Conservation (phyloP, 441 rosid species). For the Capsella rubella region DNA sequence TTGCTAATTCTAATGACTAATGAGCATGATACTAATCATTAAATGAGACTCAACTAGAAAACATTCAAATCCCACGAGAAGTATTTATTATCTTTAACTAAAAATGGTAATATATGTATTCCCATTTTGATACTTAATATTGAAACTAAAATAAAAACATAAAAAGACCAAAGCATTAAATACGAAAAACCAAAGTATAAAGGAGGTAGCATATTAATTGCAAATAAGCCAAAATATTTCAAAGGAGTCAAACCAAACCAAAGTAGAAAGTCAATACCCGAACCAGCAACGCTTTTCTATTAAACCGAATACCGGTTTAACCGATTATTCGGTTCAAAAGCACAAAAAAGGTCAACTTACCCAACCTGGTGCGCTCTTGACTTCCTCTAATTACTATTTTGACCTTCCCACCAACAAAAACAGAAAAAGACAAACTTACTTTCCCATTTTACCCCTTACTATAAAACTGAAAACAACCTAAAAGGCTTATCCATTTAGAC, state of each 20-base stretch:
- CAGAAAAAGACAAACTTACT: conserved; percentile 7
- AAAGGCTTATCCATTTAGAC: conserved; percentile 42
- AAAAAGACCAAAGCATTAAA: conserved; percentile 17
- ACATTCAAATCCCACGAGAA: not conserved
- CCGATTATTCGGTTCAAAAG: conserved; percentile 13
- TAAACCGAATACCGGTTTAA: conserved; percentile 17
- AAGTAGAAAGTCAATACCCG: conserved; percentile 95
- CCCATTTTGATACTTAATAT: conserved; percentile 4
- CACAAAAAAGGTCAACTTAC: conserved; percentile 44
- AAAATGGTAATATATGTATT: not conserved
- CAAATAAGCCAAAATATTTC: conserved; percentile 37
- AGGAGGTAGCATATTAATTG: conserved; percentile 32
- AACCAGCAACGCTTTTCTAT: conserved; percentile 75
- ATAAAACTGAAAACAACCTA: conserved; percentile 3
- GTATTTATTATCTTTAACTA: not conserved
- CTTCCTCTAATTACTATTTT: conserved; percentile 50
- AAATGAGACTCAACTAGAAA: not conserved
- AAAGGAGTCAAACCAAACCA: conserved; percentile 35
- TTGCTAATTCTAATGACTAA: not conserved
- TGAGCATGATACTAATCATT: conserved; percentile 5
- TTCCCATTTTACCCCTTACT: conserved; percentile 27
- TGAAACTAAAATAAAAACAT: not conserved
- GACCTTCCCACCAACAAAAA: not conserved
- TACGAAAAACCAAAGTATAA: conserved; percentile 1
- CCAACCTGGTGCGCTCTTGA: conserved; percentile 91